Conservation (phyloP, 331 rosid species). For the Prunus yedoensis region DNA sequence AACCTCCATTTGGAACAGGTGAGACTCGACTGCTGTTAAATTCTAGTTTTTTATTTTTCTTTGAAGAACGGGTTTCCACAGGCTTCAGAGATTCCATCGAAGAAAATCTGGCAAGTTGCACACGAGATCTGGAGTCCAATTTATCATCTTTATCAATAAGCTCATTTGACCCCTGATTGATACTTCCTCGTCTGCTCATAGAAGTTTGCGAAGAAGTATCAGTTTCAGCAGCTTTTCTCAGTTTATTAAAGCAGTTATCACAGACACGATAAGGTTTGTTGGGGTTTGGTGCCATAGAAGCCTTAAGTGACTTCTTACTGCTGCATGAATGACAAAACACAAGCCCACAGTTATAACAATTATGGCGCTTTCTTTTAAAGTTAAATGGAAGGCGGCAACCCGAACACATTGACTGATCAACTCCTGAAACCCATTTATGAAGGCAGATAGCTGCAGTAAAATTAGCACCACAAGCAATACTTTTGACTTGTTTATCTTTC, state of each 20-base stretch:
- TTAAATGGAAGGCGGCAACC: constrained; percentile 96
- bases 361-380: constrained; percentile 98
- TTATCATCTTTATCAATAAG: constrained; percentile 74
- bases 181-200: constrained; percentile 90
- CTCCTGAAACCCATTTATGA: constrained; percentile 99
- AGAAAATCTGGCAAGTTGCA: constrained; percentile 69
- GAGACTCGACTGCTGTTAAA: constrained; percentile 98
- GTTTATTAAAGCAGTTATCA: constrained; percentile 87
- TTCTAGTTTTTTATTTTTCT: constrained; percentile 96
- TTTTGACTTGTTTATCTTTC: constrained; percentile 93
- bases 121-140: constrained; percentile 82
- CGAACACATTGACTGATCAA: constrained; percentile 99
- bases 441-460: constrained; percentile 96
- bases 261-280: constrained; percentile 97
- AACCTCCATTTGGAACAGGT: constrained; percentile 92
- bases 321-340: constrained; percentile 99
- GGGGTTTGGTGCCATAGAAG: constrained; percentile 99
- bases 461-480: constrained; percentile 94
- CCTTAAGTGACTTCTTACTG: constrained; percentile 93
- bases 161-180: constrained; percentile 71
- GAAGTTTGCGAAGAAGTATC: constrained; percentile 83
- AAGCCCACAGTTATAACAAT: constrained; percentile 97
- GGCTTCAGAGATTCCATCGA: constrained; percentile 88
- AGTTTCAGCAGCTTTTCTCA: constrained; percentile 70
- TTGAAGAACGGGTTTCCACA: constrained; percentile 80